Evolutionary conservation across 352 stramenopile genomes (phyloP), one percentile per base, ranked within the genome.

Genomic region (Elongisporangium prolatum): DNA sequence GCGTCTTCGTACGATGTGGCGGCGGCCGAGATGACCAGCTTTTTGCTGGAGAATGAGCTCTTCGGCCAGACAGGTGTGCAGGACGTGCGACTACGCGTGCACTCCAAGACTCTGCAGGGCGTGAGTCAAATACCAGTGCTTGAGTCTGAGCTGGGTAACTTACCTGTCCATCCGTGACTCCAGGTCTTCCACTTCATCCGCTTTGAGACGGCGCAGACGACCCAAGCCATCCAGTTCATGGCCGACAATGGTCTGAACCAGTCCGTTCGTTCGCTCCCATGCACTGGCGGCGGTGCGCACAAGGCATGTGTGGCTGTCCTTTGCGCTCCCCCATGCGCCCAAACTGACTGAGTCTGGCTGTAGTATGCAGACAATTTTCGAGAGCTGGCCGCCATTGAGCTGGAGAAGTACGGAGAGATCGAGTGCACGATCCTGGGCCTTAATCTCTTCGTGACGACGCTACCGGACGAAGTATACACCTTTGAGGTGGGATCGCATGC

Each of bases 381-480:
- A 16, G 76, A 91, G n/a, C 71, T 91, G 21, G 84, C 85, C n/a
- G 84, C 77, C 0, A 95, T 95, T 49, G 72, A 92, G 17, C 66
- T 95, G 47, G 76, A 92, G 22, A 93, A 90, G 50, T 89, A 89
- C 53, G 84, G 93, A 25, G 97, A 99, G 76, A 96, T 99, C 65
- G 89, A 98, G 59, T 98, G 93, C 69, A 89, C 98, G 24, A 97
- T 99, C 62, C 74, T 95, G 37, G 97, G 97, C 3, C 95, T 99
- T 72, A 95, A 99, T 75, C 98, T 99, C 66, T 76, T 98, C 16
- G 77, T 99, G 47, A 95, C 90, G 17, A 97, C 96, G 57, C 77
- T 98, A 10, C 85, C 95, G 0, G 94, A 98, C 59, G 97, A 99
- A 88, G 97, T 98, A 59, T 99, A 98, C 71, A 99, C 97, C 24